These are phyloP conservation scores for Boechera retrofracta DNA, from an alignment of 345 rosid genomes.

Conservation along the genomic window DNA sequence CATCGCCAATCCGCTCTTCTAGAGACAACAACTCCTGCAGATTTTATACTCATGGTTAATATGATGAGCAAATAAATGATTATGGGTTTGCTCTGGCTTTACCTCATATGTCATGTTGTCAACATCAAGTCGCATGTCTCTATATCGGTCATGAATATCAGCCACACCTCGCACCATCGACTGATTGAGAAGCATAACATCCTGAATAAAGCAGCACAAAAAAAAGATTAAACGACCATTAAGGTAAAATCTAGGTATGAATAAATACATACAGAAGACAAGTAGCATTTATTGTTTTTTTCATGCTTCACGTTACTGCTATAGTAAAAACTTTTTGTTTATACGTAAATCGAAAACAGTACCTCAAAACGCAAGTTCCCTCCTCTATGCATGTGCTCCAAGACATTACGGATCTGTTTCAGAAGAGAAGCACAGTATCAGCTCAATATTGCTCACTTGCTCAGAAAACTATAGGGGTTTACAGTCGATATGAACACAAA, in stretches of 20 bases:
- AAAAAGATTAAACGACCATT: not conserved
- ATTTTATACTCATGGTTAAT: constrained; percentile 2
- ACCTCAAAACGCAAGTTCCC: constrained; percentile 87
- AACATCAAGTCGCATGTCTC: constrained; percentile 97
- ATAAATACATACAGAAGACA: not conserved
- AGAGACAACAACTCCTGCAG: constrained; percentile 80
- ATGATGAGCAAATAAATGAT: not conserved
- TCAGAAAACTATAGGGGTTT: constrained; percentile 9
- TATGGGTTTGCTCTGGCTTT: constrained; percentile 27
- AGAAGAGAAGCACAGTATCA: constrained; percentile 40
- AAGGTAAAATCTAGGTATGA: not conserved
- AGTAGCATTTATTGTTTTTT: not conserved
- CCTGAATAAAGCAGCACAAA: constrained; percentile 51
- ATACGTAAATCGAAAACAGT: constrained; percentile 29
- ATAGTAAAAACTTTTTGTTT: not conserved
- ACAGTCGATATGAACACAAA: constrained; percentile 6
- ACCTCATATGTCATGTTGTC: constrained; percentile 99
- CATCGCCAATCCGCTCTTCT: constrained; percentile 93
- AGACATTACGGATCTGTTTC: constrained; percentile 70
- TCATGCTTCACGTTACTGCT: not conserved
- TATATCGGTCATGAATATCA: constrained; percentile 74
- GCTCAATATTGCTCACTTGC: constrained; percentile 2
- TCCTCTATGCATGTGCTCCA: constrained; percentile 87
- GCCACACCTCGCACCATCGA: constrained; percentile 65
- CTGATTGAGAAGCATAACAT: constrained; percentile 83